Percentiles rank a stretch among this genome's conserved stretches.
Evolutionary conservation across 148 eudicot species (phyloP).

Genomic region (Vaccinium myrtillus): DNA sequence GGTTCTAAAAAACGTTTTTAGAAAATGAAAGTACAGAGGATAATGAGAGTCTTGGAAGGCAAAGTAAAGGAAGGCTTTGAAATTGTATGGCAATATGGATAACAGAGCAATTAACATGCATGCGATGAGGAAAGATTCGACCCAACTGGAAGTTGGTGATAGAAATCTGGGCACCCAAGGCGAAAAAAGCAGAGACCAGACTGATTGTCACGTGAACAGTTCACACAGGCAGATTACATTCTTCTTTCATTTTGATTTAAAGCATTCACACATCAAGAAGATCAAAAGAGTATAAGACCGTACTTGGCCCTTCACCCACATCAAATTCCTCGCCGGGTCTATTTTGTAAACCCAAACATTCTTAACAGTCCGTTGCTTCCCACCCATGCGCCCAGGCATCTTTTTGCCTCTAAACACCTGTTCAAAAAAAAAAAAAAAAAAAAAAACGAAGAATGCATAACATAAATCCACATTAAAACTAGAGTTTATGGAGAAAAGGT

Average conservation of each 20-base stretch:
- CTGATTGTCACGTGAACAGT: neutral
- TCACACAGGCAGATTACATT: constrained; percentile 1
- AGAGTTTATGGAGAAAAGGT: neutral
- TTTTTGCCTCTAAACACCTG: constrained; percentile 82
- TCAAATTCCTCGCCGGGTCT: constrained; percentile 81
- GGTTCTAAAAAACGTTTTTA: neutral
- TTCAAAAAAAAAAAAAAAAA: constrained; percentile 4
- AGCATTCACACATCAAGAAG: neutral
- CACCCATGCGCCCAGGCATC: constrained; percentile 98
- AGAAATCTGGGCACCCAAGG: neutral
- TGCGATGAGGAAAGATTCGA: neutral
- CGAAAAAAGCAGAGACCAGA: neutral
- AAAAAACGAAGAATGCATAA: neutral
- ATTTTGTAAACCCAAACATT: constrained; percentile 93
- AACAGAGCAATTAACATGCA: neutral
- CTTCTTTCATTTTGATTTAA: neutral
- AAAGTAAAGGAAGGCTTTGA: neutral
- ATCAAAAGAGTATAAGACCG: constrained; percentile 19
- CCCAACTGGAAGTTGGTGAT: neutral
- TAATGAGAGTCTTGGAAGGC: neutral
- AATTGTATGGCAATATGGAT: neutral
- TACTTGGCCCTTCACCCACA: constrained; percentile 98
- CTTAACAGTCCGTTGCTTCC: constrained; percentile 66
- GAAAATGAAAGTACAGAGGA: neutral
- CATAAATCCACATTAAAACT: neutral